Percentiles rank a stretch among this genome's conserved stretches.
These are phyloP conservation scores for Digitaria exilis DNA, from an alignment of 202 grass and related monocot genomes.

Conservation along the genomic window DNA sequence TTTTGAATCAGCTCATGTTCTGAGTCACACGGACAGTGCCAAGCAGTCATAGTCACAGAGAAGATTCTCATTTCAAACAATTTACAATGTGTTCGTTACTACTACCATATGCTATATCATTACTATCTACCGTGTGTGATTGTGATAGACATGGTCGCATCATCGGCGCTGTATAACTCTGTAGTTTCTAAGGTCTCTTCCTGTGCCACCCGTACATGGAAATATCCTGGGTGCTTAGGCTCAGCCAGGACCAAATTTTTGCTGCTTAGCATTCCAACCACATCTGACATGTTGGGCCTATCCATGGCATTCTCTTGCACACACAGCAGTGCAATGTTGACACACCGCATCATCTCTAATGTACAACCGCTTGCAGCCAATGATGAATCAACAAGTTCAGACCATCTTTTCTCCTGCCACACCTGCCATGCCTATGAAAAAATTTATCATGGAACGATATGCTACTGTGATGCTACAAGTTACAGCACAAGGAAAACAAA, in stretches of 20 bases:
- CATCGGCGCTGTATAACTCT: neutral
- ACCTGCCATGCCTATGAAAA: neutral
- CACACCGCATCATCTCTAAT: constrained; percentile 1
- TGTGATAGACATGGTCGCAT: neutral
- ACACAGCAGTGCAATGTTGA: constrained; percentile 1
- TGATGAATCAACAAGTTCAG: neutral
- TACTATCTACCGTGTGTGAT: neutral
- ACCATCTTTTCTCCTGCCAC: neutral
- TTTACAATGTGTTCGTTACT: neutral
- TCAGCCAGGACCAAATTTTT: neutral
- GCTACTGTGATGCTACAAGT: neutral
- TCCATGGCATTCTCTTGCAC: neutral
- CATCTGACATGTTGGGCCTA: constrained; percentile 1
- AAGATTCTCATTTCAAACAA: neutral
- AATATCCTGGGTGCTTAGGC: constrained; percentile 15
- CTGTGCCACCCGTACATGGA: neutral
- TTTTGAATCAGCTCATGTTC: neutral
- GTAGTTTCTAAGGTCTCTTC: neutral
- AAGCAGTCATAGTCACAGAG: neutral
- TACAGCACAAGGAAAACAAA: neutral
- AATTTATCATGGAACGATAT: neutral
- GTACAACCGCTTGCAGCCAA: neutral
- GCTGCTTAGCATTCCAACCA: constrained; percentile 8
- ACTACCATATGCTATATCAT: no score
- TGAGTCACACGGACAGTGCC: neutral